Evolutionary conservation across 2,329 filamentous ascomycete species (phyloP).

Genomic region (Clonostachys chloroleuca): DNA sequence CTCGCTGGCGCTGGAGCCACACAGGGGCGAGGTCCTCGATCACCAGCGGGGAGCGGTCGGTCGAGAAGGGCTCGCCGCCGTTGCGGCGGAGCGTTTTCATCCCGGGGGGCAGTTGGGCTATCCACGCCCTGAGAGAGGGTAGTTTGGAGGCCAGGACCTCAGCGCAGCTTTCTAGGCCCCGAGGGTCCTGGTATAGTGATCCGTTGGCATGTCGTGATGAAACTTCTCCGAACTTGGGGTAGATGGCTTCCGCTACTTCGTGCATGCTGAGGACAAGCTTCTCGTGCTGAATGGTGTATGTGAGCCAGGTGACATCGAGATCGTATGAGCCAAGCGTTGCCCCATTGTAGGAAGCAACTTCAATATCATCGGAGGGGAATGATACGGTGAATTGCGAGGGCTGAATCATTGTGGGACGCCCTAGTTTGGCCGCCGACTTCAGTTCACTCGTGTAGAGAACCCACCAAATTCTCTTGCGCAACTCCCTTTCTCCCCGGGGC

Average conservation of each 20-base stretch:
- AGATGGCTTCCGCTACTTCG: conserved; percentile 19
- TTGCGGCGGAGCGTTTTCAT: conserved; percentile 28
- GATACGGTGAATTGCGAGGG: conserved; percentile 23
- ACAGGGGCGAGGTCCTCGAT: conserved; percentile 23
- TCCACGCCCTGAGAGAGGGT: conserved; percentile 20
- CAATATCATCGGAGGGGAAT: conserved; percentile 18
- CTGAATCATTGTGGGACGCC: conserved; percentile 32
- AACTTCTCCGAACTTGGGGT: conserved; percentile 10
- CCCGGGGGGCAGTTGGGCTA: conserved; percentile 22
- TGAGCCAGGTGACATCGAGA: conserved; percentile 12
- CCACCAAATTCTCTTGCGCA: conserved; percentile 49
- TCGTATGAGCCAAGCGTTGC: conserved; percentile 7
- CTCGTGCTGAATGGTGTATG: conserved; percentile 6
- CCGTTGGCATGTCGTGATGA: background rate
- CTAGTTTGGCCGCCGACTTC: conserved; percentile 39
- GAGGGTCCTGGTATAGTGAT: conserved; percentile 12
- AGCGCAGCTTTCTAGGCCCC: conserved; percentile 16
- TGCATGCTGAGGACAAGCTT: conserved; percentile 9
- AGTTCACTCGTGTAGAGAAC: conserved; percentile 40
- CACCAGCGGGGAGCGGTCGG: conserved; percentile 21
- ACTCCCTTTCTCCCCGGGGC: conserved; percentile 26
- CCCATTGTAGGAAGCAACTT: conserved; percentile 7
- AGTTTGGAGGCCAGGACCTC: conserved; percentile 15
- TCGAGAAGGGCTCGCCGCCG: conserved; percentile 26
- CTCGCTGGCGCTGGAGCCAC: conserved; percentile 34